Percentiles rank a stretch among this genome's conserved stretches.
Evolutionary conservation across 495 filamentous ascomycete genomes (phyloP).

Genomic region (Talaromyces liani): DNA sequence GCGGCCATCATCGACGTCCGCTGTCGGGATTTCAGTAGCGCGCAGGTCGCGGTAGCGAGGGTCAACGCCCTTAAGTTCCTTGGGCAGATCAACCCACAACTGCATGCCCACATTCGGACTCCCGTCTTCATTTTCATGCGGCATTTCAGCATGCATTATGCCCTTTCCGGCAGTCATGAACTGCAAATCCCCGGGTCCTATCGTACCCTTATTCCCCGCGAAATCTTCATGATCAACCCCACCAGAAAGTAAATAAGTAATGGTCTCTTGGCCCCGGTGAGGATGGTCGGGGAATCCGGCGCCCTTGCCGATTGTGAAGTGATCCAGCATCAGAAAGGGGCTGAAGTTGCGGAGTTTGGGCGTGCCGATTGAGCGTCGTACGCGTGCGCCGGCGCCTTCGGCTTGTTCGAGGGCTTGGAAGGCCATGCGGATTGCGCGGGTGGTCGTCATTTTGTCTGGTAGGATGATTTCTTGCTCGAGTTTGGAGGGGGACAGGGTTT

Average conservation of each 20-base stretch:
- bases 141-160: slow-evolving; percentile 98
- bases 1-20: slow-evolving; percentile 58
- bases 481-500: slow-evolving; percentile 1
- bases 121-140: slow-evolving; percentile 69
- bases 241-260: slow-evolving; percentile 82
- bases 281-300: slow-evolving; percentile 88
- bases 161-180: slow-evolving; percentile 96
- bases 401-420: slow-evolving; percentile 81
- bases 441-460: slow-evolving; percentile 51
- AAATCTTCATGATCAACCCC: slow-evolving; percentile 96
- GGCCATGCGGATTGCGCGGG: slow-evolving; percentile 69
- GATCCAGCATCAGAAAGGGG: slow-evolving; percentile 96
- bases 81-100: slow-evolving; percentile 88
- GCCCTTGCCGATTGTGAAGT: slow-evolving; percentile 73
- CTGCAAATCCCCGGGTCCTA: slow-evolving; percentile 79
- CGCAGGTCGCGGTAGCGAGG: slow-evolving; percentile 83
- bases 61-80: slow-evolving; percentile 76
- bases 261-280: slow-evolving; percentile 72
- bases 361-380: slow-evolving; percentile 84
- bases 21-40: slow-evolving; percentile 67
- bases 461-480: slow-evolving; percentile 11
- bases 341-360: slow-evolving; percentile 76
- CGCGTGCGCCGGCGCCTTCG: slow-evolving; percentile 83
- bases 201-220: slow-evolving; percentile 78
- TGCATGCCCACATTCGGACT: slow-evolving; percentile 80